Conservation (phyloP, 2,329 filamentous ascomycete species). For the Fusarium pseudoanthophilum region DNA sequence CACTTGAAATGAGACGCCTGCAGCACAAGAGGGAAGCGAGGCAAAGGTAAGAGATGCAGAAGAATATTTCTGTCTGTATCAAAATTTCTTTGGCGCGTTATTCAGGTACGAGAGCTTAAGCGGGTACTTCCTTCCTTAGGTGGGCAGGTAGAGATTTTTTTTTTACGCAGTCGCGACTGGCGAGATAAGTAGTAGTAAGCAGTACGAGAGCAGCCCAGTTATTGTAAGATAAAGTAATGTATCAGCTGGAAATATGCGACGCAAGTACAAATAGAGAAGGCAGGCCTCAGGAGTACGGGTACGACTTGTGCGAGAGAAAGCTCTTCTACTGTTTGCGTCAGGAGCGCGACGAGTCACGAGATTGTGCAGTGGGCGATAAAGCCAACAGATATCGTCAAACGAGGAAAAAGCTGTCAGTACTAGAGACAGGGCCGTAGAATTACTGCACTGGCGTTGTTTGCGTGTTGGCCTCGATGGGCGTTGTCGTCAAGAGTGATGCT, state of each 20-base stretch:
- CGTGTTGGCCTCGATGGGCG: slow-evolving; percentile 26
- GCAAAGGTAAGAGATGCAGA: slow-evolving; percentile 4
- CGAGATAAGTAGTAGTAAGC: slow-evolving; percentile 33
- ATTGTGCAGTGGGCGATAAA: slow-evolving; percentile 26
- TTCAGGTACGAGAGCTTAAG: slow-evolving; percentile 40
- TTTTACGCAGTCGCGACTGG: slow-evolving; percentile 46
- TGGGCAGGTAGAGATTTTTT: slow-evolving; percentile 18
- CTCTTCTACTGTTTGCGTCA: slow-evolving; percentile 46
- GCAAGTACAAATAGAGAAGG: slow-evolving; percentile 42
- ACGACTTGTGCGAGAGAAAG: slow-evolving; percentile 40
- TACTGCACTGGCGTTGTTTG: slow-evolving; percentile 20
- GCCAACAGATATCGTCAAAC: slow-evolving; percentile 30
- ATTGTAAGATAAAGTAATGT: background rate
- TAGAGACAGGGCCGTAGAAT: slow-evolving; percentile 22
- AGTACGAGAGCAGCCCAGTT: slow-evolving; percentile 37
- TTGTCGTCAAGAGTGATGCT: slow-evolving; percentile 21
- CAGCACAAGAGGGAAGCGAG: slow-evolving; percentile 32
- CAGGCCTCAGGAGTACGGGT: slow-evolving; percentile 43
- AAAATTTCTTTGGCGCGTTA: slow-evolving; percentile 30
- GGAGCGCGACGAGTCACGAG: slow-evolving; percentile 44
- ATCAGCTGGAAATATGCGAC: slow-evolving; percentile 27
- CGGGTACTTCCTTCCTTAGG: slow-evolving; percentile 26
- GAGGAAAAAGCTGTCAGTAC: slow-evolving; percentile 26
- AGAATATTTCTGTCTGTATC: slow-evolving; percentile 16
- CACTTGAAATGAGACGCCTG: slow-evolving; percentile 25